Evolutionary conservation across 2,329 filamentous ascomycete species (phyloP), one percentile per base, ranked within the genome.

Genomic region (Byssoonygena ceratinophila): DNA sequence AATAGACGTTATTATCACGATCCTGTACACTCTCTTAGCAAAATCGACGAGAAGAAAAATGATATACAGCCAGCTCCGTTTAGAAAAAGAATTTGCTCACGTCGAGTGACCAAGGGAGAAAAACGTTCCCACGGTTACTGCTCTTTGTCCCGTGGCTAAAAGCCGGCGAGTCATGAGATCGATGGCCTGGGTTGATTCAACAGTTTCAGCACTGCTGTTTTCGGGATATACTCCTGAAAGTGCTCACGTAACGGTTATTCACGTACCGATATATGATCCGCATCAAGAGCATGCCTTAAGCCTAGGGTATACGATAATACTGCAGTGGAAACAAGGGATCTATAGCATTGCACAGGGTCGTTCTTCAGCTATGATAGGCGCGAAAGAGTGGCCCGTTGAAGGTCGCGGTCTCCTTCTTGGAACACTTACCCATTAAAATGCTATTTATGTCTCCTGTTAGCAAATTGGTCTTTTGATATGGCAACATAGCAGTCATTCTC

Each of bases 71-170:
- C n/a, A n/a, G n/a, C n/a, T n/a, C n/a, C n/a, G n/a, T n/a, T n/a
- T n/a, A 36, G 20, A 14, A 29, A 23, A 22, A 32, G 14, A n/a
- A 39, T n/a, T 25, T 25, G 57, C 64, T 57, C 64, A 76, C 68
- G 91, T 96, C 22, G 86, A 94, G 70, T 97, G 91, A 0, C 92
- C 91, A 0, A 97, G 78, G 0, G 85, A 91, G 74, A 98, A 97
- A 66, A 87, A 97, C 1, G 88, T 95, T 40, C 91, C 92, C 1
- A 97, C 91, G 0, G 90, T 91, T 9, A 94, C 89, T 1, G 91
- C 90, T 1, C 81, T 80, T 64, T 92, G 87, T 16, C 88, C 89
- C 0, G 86, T 80, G 0, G 90, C 90, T 34, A 97, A 81, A 22
- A 97, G 79, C 5, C 91, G 82, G 2, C 92, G 79, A 0, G 92